Conservation (phyloP, 208 protist species). For the Herpetomonas samuelpessoai region DNA sequence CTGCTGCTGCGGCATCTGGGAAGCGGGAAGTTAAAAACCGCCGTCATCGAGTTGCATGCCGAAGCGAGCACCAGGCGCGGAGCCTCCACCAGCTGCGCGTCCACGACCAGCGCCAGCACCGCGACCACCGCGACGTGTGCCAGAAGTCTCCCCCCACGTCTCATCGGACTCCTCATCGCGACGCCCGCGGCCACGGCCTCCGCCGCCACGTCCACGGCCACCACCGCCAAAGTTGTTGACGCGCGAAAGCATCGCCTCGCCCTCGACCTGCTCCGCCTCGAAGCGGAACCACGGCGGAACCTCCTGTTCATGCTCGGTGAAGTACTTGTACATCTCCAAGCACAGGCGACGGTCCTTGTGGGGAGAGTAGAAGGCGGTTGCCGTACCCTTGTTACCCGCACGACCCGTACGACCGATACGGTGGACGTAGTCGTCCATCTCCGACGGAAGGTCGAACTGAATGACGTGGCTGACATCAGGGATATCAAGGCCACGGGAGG, state of each 20-base stretch:
- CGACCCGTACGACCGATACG: slow-evolving; percentile 99
- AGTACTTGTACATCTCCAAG: slow-evolving; percentile 76
- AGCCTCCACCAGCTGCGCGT: slow-evolving; percentile 17
- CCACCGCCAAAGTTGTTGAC: slow-evolving; percentile 24
- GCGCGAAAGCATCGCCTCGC: slow-evolving; percentile 53
- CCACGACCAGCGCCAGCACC: slow-evolving; percentile 18
- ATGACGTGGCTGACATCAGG: slow-evolving; percentile 96
- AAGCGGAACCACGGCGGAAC: slow-evolving; percentile 79
- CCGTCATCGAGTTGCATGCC: slow-evolving; percentile 54
- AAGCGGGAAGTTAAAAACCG: slow-evolving; percentile 43
- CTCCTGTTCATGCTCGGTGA: slow-evolving; percentile 85
- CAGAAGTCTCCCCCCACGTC: slow-evolving; percentile 23
- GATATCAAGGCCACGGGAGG: slow-evolving; percentile 98
- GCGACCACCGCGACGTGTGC: slow-evolving; percentile 13
- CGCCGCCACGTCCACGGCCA: slow-evolving; percentile 32
- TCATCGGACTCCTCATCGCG: slow-evolving; percentile 8
- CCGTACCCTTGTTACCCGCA: slow-evolving; percentile 95
- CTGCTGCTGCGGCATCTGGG: too few relatives aligned
- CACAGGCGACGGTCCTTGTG: slow-evolving; percentile 57
- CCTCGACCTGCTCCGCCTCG: slow-evolving; percentile 76
- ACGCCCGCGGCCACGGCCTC: slow-evolving; percentile 18
- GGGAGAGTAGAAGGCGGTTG: slow-evolving; percentile 93
- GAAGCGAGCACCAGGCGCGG: slow-evolving; percentile 14
- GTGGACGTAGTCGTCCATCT: slow-evolving; percentile 99
- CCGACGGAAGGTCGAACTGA: slow-evolving; percentile 96